phyloP scores from a whole-genome alignment of 495 filamentous ascomycete genomes.

The Lichina pygmaea region DNA sequence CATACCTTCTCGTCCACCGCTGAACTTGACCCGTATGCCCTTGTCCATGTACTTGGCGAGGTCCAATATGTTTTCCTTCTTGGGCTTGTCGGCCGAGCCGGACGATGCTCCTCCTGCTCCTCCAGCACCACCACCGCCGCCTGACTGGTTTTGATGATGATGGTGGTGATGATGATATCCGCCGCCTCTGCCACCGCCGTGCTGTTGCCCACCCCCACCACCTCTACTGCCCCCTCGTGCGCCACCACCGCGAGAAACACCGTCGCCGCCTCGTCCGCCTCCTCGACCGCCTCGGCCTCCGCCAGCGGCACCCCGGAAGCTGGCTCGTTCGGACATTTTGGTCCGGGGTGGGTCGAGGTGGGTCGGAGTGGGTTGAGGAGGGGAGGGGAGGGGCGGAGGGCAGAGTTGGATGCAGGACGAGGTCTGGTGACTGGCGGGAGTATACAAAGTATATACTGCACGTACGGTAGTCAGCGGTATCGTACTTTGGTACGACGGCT shows the following conservation, averaged over 20 bases:
- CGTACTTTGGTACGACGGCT: too few species aligned
- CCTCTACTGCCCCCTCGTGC: constrained; percentile 38
- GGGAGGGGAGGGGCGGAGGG: too few species aligned
- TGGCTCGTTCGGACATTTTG: constrained; percentile 3
- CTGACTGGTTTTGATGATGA: constrained; percentile 3
- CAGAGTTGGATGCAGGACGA: too few species aligned
- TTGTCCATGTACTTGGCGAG: constrained; percentile 91
- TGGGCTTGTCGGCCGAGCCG: constrained; percentile 39
- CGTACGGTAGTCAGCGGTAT: too few species aligned
- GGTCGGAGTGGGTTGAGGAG: too few species aligned
- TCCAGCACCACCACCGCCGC: constrained; percentile 4
- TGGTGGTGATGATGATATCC: neutral
- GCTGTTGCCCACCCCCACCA: neutral
- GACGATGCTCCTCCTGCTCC: neutral
- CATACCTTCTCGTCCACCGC: constrained; percentile 75
- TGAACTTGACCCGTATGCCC: constrained; percentile 83
- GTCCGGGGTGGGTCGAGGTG: neutral
- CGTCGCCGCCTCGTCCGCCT: neutral
- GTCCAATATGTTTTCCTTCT: constrained; percentile 96
- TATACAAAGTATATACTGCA: too few species aligned
- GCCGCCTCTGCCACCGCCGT: neutral
- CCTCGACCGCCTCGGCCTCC: constrained; percentile 2
- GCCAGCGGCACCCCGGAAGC: constrained; percentile 1
- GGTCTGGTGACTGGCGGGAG: too few species aligned
- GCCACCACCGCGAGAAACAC: constrained; percentile 16